These are phyloP conservation scores for Podospora anserina DNA, from an alignment of 495 filamentous ascomycete genomes.

Conservation along the genomic window DNA sequence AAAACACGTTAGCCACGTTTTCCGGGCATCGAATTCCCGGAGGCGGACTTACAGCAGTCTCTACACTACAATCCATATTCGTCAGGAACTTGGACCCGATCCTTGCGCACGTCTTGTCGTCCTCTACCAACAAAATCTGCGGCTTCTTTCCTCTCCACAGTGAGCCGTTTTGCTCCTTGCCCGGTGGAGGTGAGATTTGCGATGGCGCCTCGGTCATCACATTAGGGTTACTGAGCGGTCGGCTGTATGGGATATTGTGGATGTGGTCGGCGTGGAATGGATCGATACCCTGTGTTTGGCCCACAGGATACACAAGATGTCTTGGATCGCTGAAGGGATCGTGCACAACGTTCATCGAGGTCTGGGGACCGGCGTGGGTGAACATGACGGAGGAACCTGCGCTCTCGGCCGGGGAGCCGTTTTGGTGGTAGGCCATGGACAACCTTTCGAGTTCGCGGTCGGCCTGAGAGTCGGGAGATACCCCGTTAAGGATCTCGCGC, in stretches of 20 bases:
- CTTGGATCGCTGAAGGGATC: slow-evolving; percentile 65
- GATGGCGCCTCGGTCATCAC: slow-evolving; percentile 28
- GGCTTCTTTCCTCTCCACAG: slow-evolving; percentile 75
- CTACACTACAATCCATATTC: slow-evolving; percentile 82
- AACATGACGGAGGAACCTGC: slow-evolving; percentile 46
- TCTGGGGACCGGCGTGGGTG: slow-evolving; percentile 33
- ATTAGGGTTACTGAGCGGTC: slow-evolving; percentile 40
- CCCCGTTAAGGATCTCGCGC: slow-evolving; percentile 79
- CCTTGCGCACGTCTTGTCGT: slow-evolving; percentile 88
- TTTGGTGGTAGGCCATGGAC: slow-evolving; percentile 65
- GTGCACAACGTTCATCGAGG: slow-evolving; percentile 39
- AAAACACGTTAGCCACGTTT: neutral
- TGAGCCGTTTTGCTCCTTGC: slow-evolving; percentile 37
- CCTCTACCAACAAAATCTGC: slow-evolving; percentile 87
- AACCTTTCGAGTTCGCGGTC: slow-evolving; percentile 77
- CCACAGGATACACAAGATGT: slow-evolving; percentile 84
- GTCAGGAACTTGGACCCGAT: slow-evolving; percentile 94
- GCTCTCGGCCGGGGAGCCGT: slow-evolving; percentile 47
- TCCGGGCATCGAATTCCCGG: neutral
- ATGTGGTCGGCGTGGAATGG: slow-evolving; percentile 93
- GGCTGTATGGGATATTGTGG: slow-evolving; percentile 83
- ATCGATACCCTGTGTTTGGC: slow-evolving; percentile 85
- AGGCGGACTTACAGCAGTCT: slow-evolving; percentile 72
- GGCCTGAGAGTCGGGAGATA: slow-evolving; percentile 73
- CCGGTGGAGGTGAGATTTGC: slow-evolving; percentile 28